Conservation (phyloP, 129 eudicot genomes). For the Saposhnikovia divaricata region DNA sequence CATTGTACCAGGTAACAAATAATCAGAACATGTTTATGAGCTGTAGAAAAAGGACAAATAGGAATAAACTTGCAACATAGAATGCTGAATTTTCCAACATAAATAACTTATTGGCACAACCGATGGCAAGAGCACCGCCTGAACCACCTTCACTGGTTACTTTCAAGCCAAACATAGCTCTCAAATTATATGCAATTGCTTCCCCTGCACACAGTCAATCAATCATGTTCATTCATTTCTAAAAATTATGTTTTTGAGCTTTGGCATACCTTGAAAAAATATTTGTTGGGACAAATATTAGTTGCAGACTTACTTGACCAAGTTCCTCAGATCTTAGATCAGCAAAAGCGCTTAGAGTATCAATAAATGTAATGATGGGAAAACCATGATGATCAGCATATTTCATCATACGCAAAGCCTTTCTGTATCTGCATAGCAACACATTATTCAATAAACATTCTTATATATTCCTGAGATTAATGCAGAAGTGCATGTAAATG, state of each 20-base stretch:
- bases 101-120: constrained; percentile 31
- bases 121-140: constrained; percentile 43
- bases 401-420: constrained; percentile 25
- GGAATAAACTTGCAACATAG: constrained; percentile 32
- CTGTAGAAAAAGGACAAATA: background rate
- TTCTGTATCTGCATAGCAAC: constrained; percentile 14
- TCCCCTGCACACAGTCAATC: constrained; percentile 16
- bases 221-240: background rate
- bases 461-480: background rate
- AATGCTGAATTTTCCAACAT: constrained; percentile 39
- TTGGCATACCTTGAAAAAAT: background rate
- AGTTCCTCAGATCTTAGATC: constrained; percentile 25
- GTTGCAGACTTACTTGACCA: constrained; percentile 12
- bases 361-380: constrained; percentile 20
- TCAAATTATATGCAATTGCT: constrained; percentile 32
- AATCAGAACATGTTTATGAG: too few species aligned
- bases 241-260: background rate
- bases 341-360: constrained; percentile 28
- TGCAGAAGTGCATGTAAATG: background rate
- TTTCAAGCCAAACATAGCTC: constrained; percentile 37
- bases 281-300: background rate
- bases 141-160: constrained; percentile 42
- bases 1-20: too few species aligned
- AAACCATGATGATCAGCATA: constrained; percentile 29
- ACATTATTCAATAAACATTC: background rate